Evolutionary conservation across 352 stramenopile species (phyloP).

Genomic region (Phytophthora pinifolia): DNA sequence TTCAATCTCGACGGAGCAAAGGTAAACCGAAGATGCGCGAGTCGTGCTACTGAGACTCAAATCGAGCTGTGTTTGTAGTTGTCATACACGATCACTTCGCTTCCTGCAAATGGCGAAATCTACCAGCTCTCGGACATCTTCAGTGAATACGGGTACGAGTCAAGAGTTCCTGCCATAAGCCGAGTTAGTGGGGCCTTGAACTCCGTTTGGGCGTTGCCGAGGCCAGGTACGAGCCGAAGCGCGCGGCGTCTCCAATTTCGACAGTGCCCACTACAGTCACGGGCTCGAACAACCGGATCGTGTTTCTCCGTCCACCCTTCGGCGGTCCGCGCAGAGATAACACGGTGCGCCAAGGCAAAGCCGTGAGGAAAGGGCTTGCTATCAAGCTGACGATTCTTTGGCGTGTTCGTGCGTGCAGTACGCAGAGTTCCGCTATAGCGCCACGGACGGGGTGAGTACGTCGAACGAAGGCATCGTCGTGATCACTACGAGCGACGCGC

Average conservation of each 20-base stretch:
- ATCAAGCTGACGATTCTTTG: background rate
- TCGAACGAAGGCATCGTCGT: constrained; percentile 77
- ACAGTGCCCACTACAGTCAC: constrained; percentile 62
- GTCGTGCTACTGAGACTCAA: background rate
- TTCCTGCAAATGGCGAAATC: constrained; percentile 78
- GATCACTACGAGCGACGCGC: constrained; percentile 59
- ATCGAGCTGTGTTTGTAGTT: constrained; percentile 37
- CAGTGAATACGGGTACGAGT: constrained; percentile 78
- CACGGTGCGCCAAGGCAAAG: constrained; percentile 41
- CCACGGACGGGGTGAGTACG: constrained; percentile 64
- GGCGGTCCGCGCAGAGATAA: constrained; percentile 52
- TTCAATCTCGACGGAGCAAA: constrained; percentile 63
- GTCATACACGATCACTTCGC: constrained; percentile 75
- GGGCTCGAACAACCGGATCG: constrained; percentile 82
- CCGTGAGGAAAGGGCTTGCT: too few species aligned
- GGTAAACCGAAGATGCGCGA: constrained; percentile 17
- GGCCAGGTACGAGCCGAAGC: constrained; percentile 82
- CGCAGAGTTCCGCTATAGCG: constrained; percentile 86
- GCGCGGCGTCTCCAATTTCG: constrained; percentile 52
- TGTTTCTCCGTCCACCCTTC: constrained; percentile 79
- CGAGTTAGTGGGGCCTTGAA: background rate
- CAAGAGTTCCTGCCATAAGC: background rate
- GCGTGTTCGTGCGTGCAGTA: too few species aligned
- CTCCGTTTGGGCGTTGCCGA: background rate
- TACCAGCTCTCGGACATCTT: constrained; percentile 91